Percentiles rank a stretch among this genome's conserved stretches.
Evolutionary conservation across 2,329 filamentous ascomycete species (phyloP).

Genomic region (Phialophora tarda): DNA sequence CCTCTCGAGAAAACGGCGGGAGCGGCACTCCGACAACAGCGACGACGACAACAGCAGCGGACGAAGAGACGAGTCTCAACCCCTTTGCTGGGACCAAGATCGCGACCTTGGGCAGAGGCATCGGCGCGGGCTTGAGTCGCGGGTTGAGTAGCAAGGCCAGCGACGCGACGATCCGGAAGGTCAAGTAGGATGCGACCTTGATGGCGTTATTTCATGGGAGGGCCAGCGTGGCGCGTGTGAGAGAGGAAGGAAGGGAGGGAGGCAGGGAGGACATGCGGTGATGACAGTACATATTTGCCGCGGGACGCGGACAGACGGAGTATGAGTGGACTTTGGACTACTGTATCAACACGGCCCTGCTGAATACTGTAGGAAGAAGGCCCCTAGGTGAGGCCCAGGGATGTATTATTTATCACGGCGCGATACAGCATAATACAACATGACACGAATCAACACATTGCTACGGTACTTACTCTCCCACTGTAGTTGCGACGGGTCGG

Average conservation of each 20-base stretch:
- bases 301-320: background rate
- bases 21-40: background rate
- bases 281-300: background rate
- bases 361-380: background rate
- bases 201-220: background rate
- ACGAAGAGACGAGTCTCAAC: constrained; percentile 30
- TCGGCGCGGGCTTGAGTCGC: constrained; percentile 51
- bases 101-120: constrained; percentile 49
- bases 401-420: background rate
- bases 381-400: background rate
- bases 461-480: too few relatives aligned
- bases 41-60: constrained; percentile 9
- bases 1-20: background rate
- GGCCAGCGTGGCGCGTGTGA: background rate
- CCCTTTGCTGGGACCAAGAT: constrained; percentile 39
- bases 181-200: constrained; percentile 20
- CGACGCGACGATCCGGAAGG: constrained; percentile 38
- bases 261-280: background rate
- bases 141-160: constrained; percentile 43
- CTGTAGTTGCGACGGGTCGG: too few relatives aligned
- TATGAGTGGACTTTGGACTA: background rate
- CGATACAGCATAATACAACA: background rate
- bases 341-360: background rate
- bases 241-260: too few relatives aligned
- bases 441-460: background rate